phyloP scores from a whole-genome alignment of 169 alveolate species.

The Eimeria maxima region DNA sequence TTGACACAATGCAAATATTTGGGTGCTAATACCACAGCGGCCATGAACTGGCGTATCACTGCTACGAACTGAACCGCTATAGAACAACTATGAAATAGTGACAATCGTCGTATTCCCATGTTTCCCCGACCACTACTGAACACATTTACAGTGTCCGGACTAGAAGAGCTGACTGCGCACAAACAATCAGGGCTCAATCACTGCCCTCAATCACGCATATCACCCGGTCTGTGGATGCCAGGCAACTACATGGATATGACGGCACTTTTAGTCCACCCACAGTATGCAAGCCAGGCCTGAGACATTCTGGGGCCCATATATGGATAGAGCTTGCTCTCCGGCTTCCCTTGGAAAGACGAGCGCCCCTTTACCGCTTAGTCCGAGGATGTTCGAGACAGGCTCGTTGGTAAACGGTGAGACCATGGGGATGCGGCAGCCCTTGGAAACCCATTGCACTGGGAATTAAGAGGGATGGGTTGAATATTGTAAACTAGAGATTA shows the following conservation, averaged over 20 bases:
- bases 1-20: background rate
- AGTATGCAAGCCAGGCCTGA: background rate
- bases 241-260: background rate
- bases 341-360: too few relatives aligned
- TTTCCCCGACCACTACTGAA: background rate
- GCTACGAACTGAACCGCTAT: background rate
- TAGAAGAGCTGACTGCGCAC: background rate
- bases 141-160: background rate
- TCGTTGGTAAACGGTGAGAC: too few relatives aligned
- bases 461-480: too few relatives aligned
- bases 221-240: background rate
- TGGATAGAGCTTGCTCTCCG: background rate
- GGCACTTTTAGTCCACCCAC: too few relatives aligned
- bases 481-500: too few relatives aligned
- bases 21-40: background rate
- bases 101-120: background rate
- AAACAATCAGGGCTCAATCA: background rate
- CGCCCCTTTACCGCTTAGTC: too few relatives aligned
- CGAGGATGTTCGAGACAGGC: too few relatives aligned
- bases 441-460: too few relatives aligned
- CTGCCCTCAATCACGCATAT: background rate
- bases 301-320: background rate
- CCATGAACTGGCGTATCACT: background rate
- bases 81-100: background rate
- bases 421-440: too few relatives aligned